These are phyloP conservation scores for Jaltomata sinuosa DNA, from an alignment of 257 asterid genomes.

Conservation along the genomic window DNA sequence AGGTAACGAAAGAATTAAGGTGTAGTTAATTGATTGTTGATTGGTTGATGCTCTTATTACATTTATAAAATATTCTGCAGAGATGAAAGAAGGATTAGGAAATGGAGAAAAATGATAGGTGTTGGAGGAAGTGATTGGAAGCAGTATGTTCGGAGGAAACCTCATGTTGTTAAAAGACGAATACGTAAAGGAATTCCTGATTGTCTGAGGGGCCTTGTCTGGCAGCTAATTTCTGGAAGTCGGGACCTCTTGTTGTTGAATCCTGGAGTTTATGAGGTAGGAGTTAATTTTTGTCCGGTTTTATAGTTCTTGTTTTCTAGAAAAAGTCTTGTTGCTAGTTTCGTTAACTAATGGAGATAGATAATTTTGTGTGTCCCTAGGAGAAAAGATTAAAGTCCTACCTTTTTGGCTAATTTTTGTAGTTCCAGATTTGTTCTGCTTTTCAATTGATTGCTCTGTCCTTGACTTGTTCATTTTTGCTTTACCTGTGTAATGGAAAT, in stretches of 20 bases:
- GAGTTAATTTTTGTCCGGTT: neutral
- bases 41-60: neutral
- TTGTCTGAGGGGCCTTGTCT: slow-evolving; percentile 95
- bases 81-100: slow-evolving; percentile 84
- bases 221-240: slow-evolving; percentile 98
- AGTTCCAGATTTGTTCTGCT: neutral
- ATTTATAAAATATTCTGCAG: slow-evolving; percentile 28
- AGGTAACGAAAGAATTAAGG: neutral
- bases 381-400: neutral
- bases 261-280: slow-evolving; percentile 98
- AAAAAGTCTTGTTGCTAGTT: neutral
- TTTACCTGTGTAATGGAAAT: neutral
- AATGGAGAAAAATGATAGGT: slow-evolving; percentile 99
- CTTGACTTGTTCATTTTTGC: neutral
- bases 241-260: slow-evolving; percentile 96
- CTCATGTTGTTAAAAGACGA: slow-evolving; percentile 90
- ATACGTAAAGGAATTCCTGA: slow-evolving; percentile 98
- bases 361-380: no score
- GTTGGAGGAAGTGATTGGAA: slow-evolving; percentile 99
- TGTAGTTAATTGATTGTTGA: neutral
- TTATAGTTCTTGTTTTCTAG: neutral
- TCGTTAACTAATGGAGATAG: neutral
- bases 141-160: slow-evolving; percentile 89
- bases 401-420: neutral
- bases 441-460: neutral